Conservation (phyloP, 345 rosid genomes). For the Jatropha curcas region DNA sequence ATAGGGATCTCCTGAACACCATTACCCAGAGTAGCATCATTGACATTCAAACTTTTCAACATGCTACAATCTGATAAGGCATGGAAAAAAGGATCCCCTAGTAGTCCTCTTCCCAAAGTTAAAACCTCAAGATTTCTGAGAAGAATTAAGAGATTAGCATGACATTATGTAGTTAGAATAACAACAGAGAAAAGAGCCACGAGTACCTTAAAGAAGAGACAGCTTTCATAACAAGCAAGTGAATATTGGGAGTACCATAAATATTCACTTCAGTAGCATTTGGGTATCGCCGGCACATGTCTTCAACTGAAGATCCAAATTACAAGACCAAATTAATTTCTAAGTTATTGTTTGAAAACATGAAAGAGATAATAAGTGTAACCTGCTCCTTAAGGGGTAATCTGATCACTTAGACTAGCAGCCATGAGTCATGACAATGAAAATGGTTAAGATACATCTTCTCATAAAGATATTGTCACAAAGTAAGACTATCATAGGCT, state of each 20-base stretch:
- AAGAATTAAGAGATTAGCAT: conserved; percentile 15
- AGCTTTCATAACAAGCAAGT: conserved; percentile 73
- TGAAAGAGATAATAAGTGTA: background rate
- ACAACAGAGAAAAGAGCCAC: background rate
- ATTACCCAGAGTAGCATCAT: conserved; percentile 72
- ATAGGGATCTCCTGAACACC: conserved; percentile 81
- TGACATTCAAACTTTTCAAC: conserved; percentile 72
- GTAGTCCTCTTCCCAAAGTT: conserved; percentile 70
- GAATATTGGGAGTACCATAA: conserved; percentile 55
- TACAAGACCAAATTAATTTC: background rate
- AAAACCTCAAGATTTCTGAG: conserved; percentile 78
- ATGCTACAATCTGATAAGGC: conserved; percentile 72
- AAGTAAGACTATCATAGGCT: background rate
- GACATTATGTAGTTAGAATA: background rate
- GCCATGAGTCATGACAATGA: background rate
- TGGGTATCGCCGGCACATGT: conserved; percentile 83
- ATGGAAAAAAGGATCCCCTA: conserved; percentile 74
- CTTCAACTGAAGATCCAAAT: conserved; percentile 62
- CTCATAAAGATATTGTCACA: background rate
- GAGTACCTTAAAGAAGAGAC: conserved; percentile 65
- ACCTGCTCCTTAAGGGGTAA: background rate
- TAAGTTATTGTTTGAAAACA: background rate
- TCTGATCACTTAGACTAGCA: background rate
- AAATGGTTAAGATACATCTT: background rate
- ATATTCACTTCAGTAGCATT: conserved; percentile 87